Evolutionary conservation across 805 yeast species (phyloP), one percentile per base, ranked within the genome.

Genomic region (Yarrowia sp.): DNA sequence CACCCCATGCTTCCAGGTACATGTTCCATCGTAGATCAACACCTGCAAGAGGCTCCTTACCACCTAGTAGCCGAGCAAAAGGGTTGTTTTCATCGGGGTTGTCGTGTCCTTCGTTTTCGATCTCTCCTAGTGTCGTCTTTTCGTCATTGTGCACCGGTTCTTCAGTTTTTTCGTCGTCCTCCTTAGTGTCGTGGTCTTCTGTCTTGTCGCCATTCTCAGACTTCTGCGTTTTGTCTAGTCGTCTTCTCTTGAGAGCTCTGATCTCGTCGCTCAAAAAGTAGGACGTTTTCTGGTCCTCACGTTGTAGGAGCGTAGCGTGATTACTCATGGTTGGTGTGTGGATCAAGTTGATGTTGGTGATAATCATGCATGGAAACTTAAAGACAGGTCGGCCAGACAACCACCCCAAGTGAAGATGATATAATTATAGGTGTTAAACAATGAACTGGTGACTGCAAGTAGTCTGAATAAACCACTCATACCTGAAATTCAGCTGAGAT

Each of bases 61-160:
- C 85, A 15, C 77, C 76, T 42, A 82, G 66, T 7, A 83, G 71
- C 51, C 74, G 71, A 8, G 79, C 75, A 71, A 83, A 80, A 11
- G 85, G 84, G 7, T 75, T 67, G 3, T 68, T 31, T 22, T 39
- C 61, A 36, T 39, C 61, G 4, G 36, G 36, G 15, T 55, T 39
- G 6, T 55, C 61, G 13, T 39, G 47, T 31, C 61, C 61, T 17
- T 55, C 61, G n/a, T 51, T 51, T 38, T 51, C 58, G 6, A 51
- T 51, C 14, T 55, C 61, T 15, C 45, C 47, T 8, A 55, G 15
- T 3, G 61, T 35, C 47, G 61, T 39, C 15, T 55, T 38, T 11
- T 39, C 47, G n/a, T 38, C 43, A 13, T 51, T 33, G 7, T 15
- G 18, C 8, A 10, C n/a, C 1, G 43, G 14, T 13, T 8, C 14